These are phyloP conservation scores for Mucor circinelloides DNA, from an alignment of 371 early-diverging fungal species.

Conservation along the genomic window DNA sequence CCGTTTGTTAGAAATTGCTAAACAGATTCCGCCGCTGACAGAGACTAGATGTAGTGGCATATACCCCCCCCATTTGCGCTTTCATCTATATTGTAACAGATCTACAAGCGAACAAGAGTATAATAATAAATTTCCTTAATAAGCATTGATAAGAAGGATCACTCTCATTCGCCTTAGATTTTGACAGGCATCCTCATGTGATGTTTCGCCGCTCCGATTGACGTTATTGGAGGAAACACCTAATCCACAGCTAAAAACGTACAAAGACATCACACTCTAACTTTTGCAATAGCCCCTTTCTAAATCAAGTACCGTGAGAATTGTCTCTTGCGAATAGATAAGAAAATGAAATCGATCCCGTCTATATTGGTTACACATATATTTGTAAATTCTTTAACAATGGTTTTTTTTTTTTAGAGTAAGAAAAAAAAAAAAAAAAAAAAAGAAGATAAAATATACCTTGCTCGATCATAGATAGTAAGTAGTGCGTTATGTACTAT, in stretches of 20 bases:
- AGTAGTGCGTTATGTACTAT: background rate
- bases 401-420: background rate
- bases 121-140: conserved; percentile 6
- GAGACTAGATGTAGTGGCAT: background rate
- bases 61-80: background rate
- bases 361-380: background rate
- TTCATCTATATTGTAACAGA: background rate
- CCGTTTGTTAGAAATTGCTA: background rate
- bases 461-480: background rate
- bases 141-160: conserved; percentile 27
- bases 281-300: background rate
- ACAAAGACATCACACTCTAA: conserved; percentile 8
- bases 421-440: background rate
- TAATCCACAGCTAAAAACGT: background rate
- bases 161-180: conserved; percentile 33
- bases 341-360: conserved; percentile 1
- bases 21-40: background rate
- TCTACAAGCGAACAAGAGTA: background rate
- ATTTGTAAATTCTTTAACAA: conserved; percentile 1
- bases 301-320: conserved; percentile 18
- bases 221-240: background rate
- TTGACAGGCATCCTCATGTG: conserved; percentile 26
- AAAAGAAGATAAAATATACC: background rate
- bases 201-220: background rate
- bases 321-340: conserved; percentile 1